phyloP scores from a whole-genome alignment of 805 yeast genomes.

The Starmerella apis region DNA sequence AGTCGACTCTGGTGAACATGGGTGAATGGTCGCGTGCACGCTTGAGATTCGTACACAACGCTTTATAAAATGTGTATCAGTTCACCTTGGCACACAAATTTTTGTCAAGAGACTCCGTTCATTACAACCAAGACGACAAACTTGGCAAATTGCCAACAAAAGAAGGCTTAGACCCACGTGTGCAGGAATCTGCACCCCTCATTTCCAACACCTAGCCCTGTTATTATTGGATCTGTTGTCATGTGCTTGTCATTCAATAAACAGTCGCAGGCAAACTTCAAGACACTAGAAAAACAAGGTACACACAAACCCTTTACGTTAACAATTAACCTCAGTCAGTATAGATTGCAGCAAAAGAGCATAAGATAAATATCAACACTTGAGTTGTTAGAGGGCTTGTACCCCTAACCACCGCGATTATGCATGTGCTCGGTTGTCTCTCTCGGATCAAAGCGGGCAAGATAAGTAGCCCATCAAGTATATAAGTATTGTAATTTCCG shows the following conservation, averaged over 20 bases:
- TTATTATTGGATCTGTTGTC: neutral
- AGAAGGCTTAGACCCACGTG: neutral
- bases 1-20: neutral
- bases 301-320: no score
- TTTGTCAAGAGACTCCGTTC: neutral
- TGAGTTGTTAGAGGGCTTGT: neutral
- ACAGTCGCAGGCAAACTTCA: no score
- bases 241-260: neutral
- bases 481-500: no score
- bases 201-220: neutral
- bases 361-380: neutral
- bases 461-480: no score
- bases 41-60: neutral
- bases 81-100: neutral
- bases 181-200: neutral
- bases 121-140: no score
- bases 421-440: neutral
- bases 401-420: neutral
- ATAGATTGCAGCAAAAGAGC: neutral
- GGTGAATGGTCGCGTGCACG: neutral
- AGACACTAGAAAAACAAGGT: no score
- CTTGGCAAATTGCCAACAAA: no score
- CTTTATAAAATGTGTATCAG: neutral
- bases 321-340: no score
- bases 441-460: neutral